Evolutionary conservation across 2,329 filamentous ascomycete species (phyloP).

Genomic region (Escovopsis weberi): DNA sequence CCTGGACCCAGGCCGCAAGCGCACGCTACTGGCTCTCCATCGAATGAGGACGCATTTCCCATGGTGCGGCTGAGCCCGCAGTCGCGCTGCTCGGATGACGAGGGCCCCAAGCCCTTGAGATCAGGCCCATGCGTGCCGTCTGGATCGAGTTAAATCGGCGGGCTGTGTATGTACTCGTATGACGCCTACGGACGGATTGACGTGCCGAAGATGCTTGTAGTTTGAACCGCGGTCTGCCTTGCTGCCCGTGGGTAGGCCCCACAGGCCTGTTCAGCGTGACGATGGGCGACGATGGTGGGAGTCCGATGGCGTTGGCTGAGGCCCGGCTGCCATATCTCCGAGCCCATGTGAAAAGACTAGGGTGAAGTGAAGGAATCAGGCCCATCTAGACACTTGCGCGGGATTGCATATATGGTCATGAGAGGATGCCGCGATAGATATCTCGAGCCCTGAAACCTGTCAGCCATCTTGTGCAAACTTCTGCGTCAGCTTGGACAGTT

Average conservation of each 20-base stretch:
- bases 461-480: no score
- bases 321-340: no score
- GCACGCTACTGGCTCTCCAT: conserved; percentile 3
- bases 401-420: no score
- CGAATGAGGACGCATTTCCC: conserved; percentile 1
- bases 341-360: no score
- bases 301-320: not conserved
- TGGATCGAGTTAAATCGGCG: not conserved
- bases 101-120: no score
- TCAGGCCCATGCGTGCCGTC: no score
- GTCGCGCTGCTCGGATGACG: not conserved
- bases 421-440: no score
- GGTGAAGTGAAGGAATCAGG: not conserved
- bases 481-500: no score
- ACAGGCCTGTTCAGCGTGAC: conserved; percentile 2
- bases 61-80: conserved; percentile 7
- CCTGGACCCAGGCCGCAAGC: conserved; percentile 1
- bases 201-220: not conserved
- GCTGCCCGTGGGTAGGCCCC: conserved; percentile 4
- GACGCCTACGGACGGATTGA: no score
- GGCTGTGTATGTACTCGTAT: not conserved
- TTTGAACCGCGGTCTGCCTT: conserved; percentile 5
- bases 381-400: not conserved
- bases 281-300: not conserved
- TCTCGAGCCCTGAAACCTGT: no score